phyloP scores from a whole-genome alignment of 345 rosid species.

The Clausena lansium region DNA sequence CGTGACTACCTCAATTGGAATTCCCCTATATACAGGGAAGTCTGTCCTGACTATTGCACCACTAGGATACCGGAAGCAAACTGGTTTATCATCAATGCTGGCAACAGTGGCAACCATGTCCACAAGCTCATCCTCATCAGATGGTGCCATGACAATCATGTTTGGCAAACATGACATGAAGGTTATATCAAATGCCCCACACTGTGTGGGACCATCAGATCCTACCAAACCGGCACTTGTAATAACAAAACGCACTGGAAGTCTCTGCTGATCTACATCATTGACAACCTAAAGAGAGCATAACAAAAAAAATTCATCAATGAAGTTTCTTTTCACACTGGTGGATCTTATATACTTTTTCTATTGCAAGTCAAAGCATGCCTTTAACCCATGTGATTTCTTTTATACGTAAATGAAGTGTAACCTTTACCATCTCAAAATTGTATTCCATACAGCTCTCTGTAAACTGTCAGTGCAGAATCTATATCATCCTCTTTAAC shows the following conservation, averaged over 20 bases:
- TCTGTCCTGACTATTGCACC: slow-evolving; percentile 58
- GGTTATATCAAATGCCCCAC: slow-evolving; percentile 88
- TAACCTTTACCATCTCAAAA: neutral
- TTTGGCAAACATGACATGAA: slow-evolving; percentile 96
- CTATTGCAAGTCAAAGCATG: neutral
- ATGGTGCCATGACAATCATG: slow-evolving; percentile 97
- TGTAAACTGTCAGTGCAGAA: slow-evolving; percentile 47
- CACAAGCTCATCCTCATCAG: slow-evolving; percentile 80
- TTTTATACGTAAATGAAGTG: neutral
- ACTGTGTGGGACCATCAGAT: slow-evolving; percentile 77
- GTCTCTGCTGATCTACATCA: slow-evolving; percentile 86
- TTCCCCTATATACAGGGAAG: slow-evolving; percentile 44
- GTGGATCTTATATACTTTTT: neutral
- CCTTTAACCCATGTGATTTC: neutral
- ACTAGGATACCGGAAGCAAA: slow-evolving; percentile 90
- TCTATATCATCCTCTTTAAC: slow-evolving; percentile 50
- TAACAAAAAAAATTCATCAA: neutral
- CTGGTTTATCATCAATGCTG: slow-evolving; percentile 62
- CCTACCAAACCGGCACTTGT: slow-evolving; percentile 93
- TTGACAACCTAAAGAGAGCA: slow-evolving; percentile 60
- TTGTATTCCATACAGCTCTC: slow-evolving; percentile 42
- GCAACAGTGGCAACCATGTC: slow-evolving; percentile 93
- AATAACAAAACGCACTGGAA: slow-evolving; percentile 85
- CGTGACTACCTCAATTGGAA: slow-evolving; percentile 68
- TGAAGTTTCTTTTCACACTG: neutral